Conservation (phyloP, 805 yeast species). For the Helenozyma rhizophorensis region DNA sequence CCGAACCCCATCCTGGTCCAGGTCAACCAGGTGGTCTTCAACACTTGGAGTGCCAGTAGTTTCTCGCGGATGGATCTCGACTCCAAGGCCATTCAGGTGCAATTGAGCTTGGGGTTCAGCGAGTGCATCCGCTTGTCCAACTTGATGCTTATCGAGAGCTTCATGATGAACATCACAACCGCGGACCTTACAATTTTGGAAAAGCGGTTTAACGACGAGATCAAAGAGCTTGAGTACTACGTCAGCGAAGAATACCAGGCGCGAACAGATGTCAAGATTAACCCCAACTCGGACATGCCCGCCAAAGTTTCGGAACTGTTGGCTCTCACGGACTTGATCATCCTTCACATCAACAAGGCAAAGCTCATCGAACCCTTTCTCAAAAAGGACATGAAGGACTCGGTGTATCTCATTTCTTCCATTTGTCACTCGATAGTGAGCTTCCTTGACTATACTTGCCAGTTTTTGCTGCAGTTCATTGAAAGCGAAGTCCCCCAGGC, state of each 20-base stretch:
- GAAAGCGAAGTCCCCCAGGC: slow-evolving; percentile 9
- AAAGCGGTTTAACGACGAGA: slow-evolving; percentile 39
- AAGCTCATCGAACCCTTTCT: slow-evolving; percentile 50
- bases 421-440: slow-evolving; percentile 28
- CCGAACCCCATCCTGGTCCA: slow-evolving; percentile 48
- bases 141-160: slow-evolving; percentile 48
- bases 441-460: slow-evolving; percentile 20
- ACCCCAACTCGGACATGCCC: slow-evolving; percentile 18
- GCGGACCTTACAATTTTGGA: slow-evolving; percentile 40
- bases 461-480: slow-evolving; percentile 11
- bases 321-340: slow-evolving; percentile 41
- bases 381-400: slow-evolving; percentile 25
- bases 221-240: slow-evolving; percentile 29
- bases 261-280: slow-evolving; percentile 16
- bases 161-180: slow-evolving; percentile 41
- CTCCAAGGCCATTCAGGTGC: slow-evolving; percentile 21
- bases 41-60: slow-evolving; percentile 14
- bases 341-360: slow-evolving; percentile 47
- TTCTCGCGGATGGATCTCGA: slow-evolving; percentile 14
- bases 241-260: slow-evolving; percentile 11
- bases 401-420: slow-evolving; percentile 23
- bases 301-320: slow-evolving; percentile 26
- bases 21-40: slow-evolving; percentile 27
- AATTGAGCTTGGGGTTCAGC: slow-evolving; percentile 44
- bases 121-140: slow-evolving; percentile 48